Conservation (phyloP, 208 protist species). For the Kentomonas sorsogonicus region DNA sequence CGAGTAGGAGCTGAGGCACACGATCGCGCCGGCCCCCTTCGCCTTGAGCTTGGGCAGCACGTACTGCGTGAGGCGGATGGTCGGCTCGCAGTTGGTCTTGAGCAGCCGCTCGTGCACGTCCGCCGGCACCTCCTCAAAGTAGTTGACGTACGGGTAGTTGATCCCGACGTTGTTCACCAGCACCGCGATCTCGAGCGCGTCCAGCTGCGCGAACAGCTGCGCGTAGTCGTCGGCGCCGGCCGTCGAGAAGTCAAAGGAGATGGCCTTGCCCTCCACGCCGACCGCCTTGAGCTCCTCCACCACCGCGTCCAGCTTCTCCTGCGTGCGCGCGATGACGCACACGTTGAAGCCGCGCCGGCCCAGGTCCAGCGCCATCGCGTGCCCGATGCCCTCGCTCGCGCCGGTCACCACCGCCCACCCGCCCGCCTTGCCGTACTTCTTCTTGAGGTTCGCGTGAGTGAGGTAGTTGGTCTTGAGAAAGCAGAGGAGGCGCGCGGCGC, state of each 20-base stretch:
- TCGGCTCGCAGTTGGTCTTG: constrained; percentile 83
- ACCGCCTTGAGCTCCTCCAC: constrained; percentile 53
- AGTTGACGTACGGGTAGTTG: constrained; percentile 89
- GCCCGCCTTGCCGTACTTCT: constrained; percentile 60
- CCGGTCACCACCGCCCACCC: constrained; percentile 92
- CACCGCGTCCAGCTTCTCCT: constrained; percentile 80
- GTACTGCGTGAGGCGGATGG: constrained; percentile 79
- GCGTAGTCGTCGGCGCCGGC: constrained; percentile 49
- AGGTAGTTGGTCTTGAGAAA: constrained; percentile 53
- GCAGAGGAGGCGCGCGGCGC: constrained; percentile 23
- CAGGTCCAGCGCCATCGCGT: constrained; percentile 85
- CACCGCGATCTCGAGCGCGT: constrained; percentile 47
- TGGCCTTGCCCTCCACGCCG: constrained; percentile 65
- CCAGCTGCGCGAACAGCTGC: constrained; percentile 40
- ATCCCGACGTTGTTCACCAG: constrained; percentile 93
- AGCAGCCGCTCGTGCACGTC: constrained; percentile 66
- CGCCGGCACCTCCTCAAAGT: constrained; percentile 73
- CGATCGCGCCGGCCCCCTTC: constrained; percentile 60
- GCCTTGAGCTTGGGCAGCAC: constrained; percentile 64
- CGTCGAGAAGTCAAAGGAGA: constrained; percentile 81
- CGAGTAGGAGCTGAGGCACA: constrained; percentile 67
- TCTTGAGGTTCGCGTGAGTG: constrained; percentile 42
- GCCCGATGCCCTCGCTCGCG: constrained; percentile 92
- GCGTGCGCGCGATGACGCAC: constrained; percentile 78
- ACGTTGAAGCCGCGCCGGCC: constrained; percentile 88